These are phyloP conservation scores for Trichoderma parareesei DNA, from an alignment of 495 filamentous ascomycete species.

Conservation along the genomic window DNA sequence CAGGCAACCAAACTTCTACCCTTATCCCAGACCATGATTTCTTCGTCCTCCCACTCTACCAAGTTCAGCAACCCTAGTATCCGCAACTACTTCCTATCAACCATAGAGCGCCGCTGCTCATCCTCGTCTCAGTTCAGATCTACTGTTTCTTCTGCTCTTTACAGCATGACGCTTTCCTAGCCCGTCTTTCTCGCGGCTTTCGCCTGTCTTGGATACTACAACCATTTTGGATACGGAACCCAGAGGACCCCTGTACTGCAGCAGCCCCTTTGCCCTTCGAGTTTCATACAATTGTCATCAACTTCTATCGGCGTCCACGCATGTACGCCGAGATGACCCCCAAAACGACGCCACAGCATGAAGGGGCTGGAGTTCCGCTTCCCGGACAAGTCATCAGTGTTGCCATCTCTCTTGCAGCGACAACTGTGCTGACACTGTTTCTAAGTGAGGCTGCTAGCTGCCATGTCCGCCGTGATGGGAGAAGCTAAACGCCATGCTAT, in stretches of 20 bases:
- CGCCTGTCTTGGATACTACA: neutral
- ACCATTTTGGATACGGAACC: neutral
- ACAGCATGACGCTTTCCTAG: neutral
- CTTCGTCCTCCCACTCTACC: too few relatives aligned
- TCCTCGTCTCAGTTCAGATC: too few relatives aligned
- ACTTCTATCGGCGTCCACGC: neutral
- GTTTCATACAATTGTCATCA: neutral
- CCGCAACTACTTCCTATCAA: too few relatives aligned
- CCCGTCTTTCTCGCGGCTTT: neutral
- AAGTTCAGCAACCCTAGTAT: too few relatives aligned
- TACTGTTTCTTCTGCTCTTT: neutral
- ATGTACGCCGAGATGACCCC: neutral
- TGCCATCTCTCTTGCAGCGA: conserved; percentile 33
- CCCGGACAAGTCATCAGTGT: conserved; percentile 27
- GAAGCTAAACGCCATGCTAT: conserved; percentile 5
- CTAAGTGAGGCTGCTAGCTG: conserved; percentile 27
- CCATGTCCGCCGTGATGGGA: conserved; percentile 5
- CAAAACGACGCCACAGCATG: neutral
- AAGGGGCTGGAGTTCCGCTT: neutral
- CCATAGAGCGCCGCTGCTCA: too few relatives aligned
- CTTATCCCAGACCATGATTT: too few relatives aligned
- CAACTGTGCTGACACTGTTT: conserved; percentile 36
- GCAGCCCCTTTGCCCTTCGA: neutral
- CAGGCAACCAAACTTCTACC: too few relatives aligned
- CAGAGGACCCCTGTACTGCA: neutral